Percentiles rank a stretch among this genome's conserved stretches.
Evolutionary conservation across 2,329 filamentous ascomycete genomes (phyloP).

Genomic region (Ophiostoma sp.): DNA sequence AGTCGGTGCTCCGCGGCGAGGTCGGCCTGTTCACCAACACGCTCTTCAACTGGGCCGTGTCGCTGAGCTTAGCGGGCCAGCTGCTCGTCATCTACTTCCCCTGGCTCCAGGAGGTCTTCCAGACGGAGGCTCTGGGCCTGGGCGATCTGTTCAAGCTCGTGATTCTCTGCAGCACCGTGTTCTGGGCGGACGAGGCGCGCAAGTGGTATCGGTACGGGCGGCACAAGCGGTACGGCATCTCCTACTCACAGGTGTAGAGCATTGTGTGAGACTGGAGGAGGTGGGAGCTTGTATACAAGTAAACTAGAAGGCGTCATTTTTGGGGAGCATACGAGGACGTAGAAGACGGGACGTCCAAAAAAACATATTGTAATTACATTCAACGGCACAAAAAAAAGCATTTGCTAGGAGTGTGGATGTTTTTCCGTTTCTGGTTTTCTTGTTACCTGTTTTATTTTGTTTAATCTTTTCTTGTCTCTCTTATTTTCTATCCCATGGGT

Average conservation of each 20-base stretch:
- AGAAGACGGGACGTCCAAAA: neutral
- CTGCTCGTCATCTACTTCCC: constrained; percentile 92
- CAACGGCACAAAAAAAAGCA: constrained; percentile 7
- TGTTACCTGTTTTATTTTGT: neutral
- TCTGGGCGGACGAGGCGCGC: constrained; percentile 89
- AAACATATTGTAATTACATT: constrained; percentile 2
- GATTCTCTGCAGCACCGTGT: constrained; percentile 80
- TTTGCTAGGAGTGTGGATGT: constrained; percentile 18
- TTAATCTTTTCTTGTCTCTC: neutral
- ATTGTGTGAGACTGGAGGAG: neutral
- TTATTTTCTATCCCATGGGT: neutral
- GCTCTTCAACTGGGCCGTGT: constrained; percentile 95
- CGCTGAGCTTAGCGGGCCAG: constrained; percentile 81
- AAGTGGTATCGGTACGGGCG: constrained; percentile 71
- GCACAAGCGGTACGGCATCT: constrained; percentile 54
- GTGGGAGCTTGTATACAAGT: too few species aligned
- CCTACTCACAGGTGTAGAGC: constrained; percentile 46
- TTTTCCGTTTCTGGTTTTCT: neutral
- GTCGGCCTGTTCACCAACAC: constrained; percentile 80
- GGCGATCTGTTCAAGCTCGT: constrained; percentile 73
- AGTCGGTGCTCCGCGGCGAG: constrained; percentile 85
- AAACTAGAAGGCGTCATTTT: too few species aligned
- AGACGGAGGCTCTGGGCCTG: constrained; percentile 81
- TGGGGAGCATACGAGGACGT: neutral
- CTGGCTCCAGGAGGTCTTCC: constrained; percentile 89